phyloP scores from a whole-genome alignment of 768 basidiomycete species.

The Floccularia luteovirens region DNA sequence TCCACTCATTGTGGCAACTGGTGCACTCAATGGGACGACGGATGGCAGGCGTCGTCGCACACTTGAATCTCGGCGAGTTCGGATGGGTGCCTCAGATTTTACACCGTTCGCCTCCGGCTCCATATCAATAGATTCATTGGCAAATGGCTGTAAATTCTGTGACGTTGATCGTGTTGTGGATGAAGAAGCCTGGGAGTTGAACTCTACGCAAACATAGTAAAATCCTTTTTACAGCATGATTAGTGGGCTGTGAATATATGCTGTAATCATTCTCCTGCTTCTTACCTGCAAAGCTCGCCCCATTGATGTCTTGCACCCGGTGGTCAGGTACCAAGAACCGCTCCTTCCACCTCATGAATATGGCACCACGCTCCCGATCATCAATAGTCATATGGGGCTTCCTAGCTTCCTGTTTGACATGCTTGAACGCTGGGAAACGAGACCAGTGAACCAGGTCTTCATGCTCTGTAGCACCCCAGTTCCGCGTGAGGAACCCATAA shows the following conservation, averaged over 20 bases:
- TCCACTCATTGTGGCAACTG: conserved; percentile 75
- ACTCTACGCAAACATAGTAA: conserved; percentile 93
- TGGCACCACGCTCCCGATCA: conserved; percentile 69
- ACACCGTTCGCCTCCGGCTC: conserved; percentile 18
- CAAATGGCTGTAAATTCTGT: conserved; percentile 14
- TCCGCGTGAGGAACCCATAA: conserved; percentile 85
- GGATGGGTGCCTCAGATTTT: conserved; percentile 27
- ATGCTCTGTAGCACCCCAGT: conserved; percentile 86
- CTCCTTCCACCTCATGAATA: conserved; percentile 98
- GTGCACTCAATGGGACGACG: conserved; percentile 36
- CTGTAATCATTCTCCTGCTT: conserved; percentile 5
- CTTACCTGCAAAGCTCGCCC: conserved; percentile 91
- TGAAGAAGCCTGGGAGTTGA: conserved; percentile 53
- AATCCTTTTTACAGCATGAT: conserved; percentile 51
- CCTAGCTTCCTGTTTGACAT: conserved; percentile 73
- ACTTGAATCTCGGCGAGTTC: conserved; percentile 39
- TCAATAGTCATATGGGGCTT: conserved; percentile 72
- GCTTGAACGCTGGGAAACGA: conserved; percentile 85
- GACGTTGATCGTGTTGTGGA: conserved; percentile 18
- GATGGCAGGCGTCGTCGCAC: conserved; percentile 41
- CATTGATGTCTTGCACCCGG: conserved; percentile 87
- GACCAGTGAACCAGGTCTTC: conserved; percentile 95
- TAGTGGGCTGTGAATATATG: conserved; percentile 3
- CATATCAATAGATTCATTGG: conserved; percentile 8
- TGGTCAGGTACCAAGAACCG: conserved; percentile 94